Evolutionary conservation across 176 grass and related monocot genomes (phyloP).

Genomic region (Triticum aestivum): IWGSC_CS_RefSeq_v2.1 NC_057811.1:479131139-479131638

Average conservation of each 20-base stretch:
- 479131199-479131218: constrained; percentile 60
- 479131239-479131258: constrained; percentile 94
- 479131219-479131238: constrained; percentile 61
- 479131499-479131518: constrained; percentile 53
- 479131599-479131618: constrained; percentile 38
- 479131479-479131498: constrained; percentile 44
- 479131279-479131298: constrained; percentile 80
- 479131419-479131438: constrained; percentile 69
- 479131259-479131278: constrained; percentile 63
- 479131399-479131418: constrained; percentile 57
- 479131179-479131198: constrained; percentile 94
- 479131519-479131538: constrained; percentile 39
- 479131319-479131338: constrained; percentile 81
- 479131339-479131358: constrained; percentile 64
- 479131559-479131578: constrained; percentile 7
- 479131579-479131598: constrained; percentile 21
- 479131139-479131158: constrained; percentile 89
- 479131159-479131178: constrained; percentile 68
- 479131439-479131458: constrained; percentile 74
- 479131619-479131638: constrained; percentile 20
- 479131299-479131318: constrained; percentile 65
- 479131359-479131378: constrained; percentile 75
- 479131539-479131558: constrained; percentile 20
- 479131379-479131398: constrained; percentile 89
- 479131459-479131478: constrained; percentile 74